Base-by-base conservation (phyloP, 257 asterid genomes). In the Capsicum rhomboideum region DNA sequence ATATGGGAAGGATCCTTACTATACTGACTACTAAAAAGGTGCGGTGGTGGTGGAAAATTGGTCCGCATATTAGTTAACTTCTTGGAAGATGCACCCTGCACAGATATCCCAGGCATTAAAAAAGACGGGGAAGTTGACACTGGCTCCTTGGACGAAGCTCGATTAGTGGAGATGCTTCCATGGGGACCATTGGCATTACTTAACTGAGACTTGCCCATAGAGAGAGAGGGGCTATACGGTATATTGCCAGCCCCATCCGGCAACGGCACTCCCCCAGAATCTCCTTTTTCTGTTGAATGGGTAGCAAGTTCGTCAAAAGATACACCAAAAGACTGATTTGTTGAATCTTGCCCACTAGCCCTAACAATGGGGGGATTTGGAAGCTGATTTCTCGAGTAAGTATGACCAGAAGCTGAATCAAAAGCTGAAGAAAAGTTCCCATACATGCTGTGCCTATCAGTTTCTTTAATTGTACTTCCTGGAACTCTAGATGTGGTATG, bases 1-100 rank as follows among this genome's bases (percentile, higher is more conserved):
- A 63, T 71, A 78, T 85, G 90, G 71, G 92, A 87, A 37, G 92
- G 46, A 59, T 46, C 85, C 83, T 88, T 86, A 78, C 82, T 88
- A 83, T 50, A 85, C 82, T 88, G 93, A 78, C 84, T 44, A 75
- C 88, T 85, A 78, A 83, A 67, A 77, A 55, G 78, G 81, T 89
- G 90, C 52, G 83, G 92, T 82, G 87, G 91, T 80, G 88, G 87
- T 83, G 91, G 89, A 86, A 85, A 89, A 86, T 82, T 90, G 80
- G 89, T 83, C 90, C 92, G 86, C 89, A 77, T 80, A 84, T 86
- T 87, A 74, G 88, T 89, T 84, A 85, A 80, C 52, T 64, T 83
- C 69, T 80, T 84, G 77, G 90, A 72, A 8, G 92, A 84, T 84
- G 85, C 64, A 42, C 86, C 91, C 26, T 84, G 90, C 49, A 55